Base-by-base conservation (phyloP, 345 rosid species). In the Eucalyptus cloeziana region DNA sequence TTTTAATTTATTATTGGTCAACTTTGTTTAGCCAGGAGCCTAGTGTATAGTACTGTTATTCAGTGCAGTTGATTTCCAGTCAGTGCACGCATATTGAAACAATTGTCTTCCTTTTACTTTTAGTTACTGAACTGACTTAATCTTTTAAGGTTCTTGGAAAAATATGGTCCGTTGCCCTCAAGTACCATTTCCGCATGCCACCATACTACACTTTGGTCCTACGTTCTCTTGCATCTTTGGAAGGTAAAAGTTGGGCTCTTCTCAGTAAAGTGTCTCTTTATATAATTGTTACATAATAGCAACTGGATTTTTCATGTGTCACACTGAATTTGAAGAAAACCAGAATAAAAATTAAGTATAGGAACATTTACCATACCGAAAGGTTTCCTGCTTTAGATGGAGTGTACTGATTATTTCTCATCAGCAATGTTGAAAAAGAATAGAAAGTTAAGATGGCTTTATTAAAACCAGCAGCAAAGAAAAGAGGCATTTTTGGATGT, bases 141-240 rank as follows among this genome's bases (percentile, higher is more conserved):
- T 50, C 92, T 89, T 76, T 92, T 88, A 89, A 97, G 99, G 99
- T 97, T 92, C 94, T 97, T 86, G 93, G 96, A 89, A 96, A 95
- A 93, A 95, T 96, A 90, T 90, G 97, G 96, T 94, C 96, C 85
- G 86, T 97, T 91, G 99, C 99, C 85, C 90, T 97, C 93, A 97
- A 96, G 89, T 95, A 95, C 93, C 97, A 96, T 89, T 95, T 96
- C 89, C 96, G 96, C 90, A 97, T 97, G 99, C 99, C 99, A 11
- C 99, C 99, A 87, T 97, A 96, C 92, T 97, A 94, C 91, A 97
- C 99, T 22, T 97, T 97, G 91, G 95, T 96, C 91, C 93, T 97
- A 81, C 97, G 99, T 50, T 97, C 99, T 83, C 99, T 97, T 87
- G 98, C 99, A 87, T 97, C 99, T 91, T 91, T 97, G 56, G 99